These are phyloP conservation scores for Dendrobium huoshanense DNA, from an alignment of 106 monocot species.

Conservation along the genomic window DNA sequence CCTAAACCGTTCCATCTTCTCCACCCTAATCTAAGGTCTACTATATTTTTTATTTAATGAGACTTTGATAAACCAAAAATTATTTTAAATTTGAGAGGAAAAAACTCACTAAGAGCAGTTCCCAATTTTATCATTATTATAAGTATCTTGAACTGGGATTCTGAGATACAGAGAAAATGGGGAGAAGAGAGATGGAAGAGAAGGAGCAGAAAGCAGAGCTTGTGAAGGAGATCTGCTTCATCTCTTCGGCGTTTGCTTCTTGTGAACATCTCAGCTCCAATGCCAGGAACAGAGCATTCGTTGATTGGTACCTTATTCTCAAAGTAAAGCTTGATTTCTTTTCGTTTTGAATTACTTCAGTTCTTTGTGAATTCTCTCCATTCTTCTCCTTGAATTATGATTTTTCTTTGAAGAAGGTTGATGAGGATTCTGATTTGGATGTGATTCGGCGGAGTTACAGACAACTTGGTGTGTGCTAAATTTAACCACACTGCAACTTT, in stretches of 20 bases:
- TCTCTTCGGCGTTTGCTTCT: conserved; percentile 29
- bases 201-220: conserved; percentile 28
- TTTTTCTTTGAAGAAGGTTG: conserved; percentile 7
- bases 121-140: not conserved
- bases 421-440: conserved; percentile 13
- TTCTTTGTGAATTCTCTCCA: not conserved
- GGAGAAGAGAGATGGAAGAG: not conserved
- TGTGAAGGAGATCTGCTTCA: conserved; percentile 37
- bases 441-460: conserved; percentile 8
- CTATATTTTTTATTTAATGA: not conserved
- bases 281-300: conserved; percentile 21
- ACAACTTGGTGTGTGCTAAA: conserved; percentile 8
- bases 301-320: conserved; percentile 84
- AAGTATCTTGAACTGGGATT: not conserved
- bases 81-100: not conserved
- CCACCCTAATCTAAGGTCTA: not conserved
- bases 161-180: not conserved
- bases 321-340: conserved; percentile 18
- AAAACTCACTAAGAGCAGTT: not conserved
- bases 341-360: not conserved
- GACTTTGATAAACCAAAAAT: not conserved
- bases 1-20: not conserved
- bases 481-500: not conserved
- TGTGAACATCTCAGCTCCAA: conserved; percentile 35
- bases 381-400: not conserved